Evolutionary conservation across 2,329 filamentous ascomycete species (phyloP), one percentile per base, ranked within the genome.

Genomic region (Aspergillus brunneoviolaceus): DNA sequence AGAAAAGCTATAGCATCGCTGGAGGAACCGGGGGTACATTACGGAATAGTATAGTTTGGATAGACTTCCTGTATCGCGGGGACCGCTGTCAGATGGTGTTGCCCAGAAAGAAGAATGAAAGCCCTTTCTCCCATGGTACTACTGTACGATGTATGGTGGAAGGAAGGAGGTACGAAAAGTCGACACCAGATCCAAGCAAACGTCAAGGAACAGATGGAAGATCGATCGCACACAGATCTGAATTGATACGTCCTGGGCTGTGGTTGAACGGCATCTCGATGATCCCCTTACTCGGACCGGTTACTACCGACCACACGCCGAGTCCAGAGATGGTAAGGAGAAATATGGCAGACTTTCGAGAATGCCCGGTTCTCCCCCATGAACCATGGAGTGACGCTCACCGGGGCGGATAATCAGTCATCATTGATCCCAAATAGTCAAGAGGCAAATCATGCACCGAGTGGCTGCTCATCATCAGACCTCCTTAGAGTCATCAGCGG

Each of bases 401-500:
- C 42, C 53, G 27, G 53, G 53, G 53, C 42, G 53, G 53, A 49
- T 48, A 31, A 50, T 50, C 49, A 50, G 29, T 50, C 53, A 55
- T 49, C 27, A 27, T 49, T 19, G 42, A 14, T 33, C 49, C 49
- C 49, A n/a, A 25, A 19, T 7, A 50, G 23, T 50, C 12, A 50
- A 50, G 53, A 55, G 53, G 53, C 53, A 55, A 55, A 55, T 31
- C 42, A 16, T 45, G 14, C 11, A 19, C 14, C n/a, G 39, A 19
- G 53, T 35, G 49, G 49, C 19, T n/a, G 53, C 42, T 16, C 53
- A 55, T 55, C 53, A 55, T 48, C 53, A 31, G 53, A 55, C 42
- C 52, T 47, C 3, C 31, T 49, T 47, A 49, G 21, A 45, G 49
- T 50, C 49, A 50, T 50, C 49, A 50, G 25, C 49, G 29, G 21